Evolutionary conservation across 768 basidiomycete genomes (phyloP).

Genomic region (Xerocomellus chrysenteron): DNA sequence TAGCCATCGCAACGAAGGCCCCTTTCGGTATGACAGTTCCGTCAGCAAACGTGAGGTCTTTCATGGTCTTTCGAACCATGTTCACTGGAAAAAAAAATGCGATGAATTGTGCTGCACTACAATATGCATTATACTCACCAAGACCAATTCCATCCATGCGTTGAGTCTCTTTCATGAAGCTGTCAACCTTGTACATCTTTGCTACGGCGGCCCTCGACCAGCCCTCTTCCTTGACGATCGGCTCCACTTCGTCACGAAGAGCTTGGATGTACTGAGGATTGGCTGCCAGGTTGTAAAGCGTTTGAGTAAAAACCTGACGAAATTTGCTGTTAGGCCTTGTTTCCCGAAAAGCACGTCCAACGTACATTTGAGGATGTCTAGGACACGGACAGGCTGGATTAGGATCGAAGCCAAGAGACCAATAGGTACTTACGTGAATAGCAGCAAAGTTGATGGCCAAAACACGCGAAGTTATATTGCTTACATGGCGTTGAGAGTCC

Average conservation of each 20-base stretch:
- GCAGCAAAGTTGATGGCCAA: conserved; percentile 25
- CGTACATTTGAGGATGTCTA: conserved; percentile 15
- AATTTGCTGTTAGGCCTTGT: not conserved
- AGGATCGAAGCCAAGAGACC: not conserved
- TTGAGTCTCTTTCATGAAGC: conserved; percentile 20
- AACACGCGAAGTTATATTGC: conserved; percentile 22
- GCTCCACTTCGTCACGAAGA: conserved; percentile 18
- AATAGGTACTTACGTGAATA: conserved; percentile 12
- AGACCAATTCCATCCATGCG: conserved; percentile 30
- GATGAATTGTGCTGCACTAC: not conserved
- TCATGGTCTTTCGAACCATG: conserved; percentile 12
- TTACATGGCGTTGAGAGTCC: conserved; percentile 6
- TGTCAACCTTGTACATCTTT: conserved; percentile 21
- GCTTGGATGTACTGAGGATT: conserved; percentile 14
- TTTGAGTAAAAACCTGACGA: conserved; percentile 10
- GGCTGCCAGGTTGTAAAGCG: conserved; percentile 8
- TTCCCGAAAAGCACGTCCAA: not conserved
- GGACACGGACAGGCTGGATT: too few relatives aligned
- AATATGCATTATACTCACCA: conserved; percentile 12
- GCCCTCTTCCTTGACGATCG: conserved; percentile 11
- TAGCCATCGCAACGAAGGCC: conserved; percentile 24
- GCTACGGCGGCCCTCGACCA: conserved; percentile 18
- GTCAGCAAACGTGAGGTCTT: conserved; percentile 31
- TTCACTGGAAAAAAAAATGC: not conserved
- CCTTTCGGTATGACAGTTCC: conserved; percentile 39